These are phyloP conservation scores for Metschnikowia henanensis DNA, from an alignment of 805 yeast species.

Conservation along the genomic window DNA sequence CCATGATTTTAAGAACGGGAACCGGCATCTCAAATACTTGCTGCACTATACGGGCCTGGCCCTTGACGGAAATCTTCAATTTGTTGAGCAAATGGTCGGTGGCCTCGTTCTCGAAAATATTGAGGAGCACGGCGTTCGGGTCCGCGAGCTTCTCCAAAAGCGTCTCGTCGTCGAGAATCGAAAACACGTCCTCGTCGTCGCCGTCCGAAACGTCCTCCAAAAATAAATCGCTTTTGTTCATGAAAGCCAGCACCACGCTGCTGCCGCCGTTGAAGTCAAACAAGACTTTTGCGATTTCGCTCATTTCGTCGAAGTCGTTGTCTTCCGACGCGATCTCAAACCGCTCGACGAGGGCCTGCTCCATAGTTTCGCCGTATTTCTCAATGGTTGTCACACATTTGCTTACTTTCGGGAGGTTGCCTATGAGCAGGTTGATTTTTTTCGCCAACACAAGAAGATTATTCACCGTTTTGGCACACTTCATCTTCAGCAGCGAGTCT, in stretches of 20 bases:
- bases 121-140: constrained; percentile 46
- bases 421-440: constrained; percentile 47
- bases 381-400: constrained; percentile 50
- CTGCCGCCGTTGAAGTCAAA: constrained; percentile 83
- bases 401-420: constrained; percentile 44
- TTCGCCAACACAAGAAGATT: constrained; percentile 64
- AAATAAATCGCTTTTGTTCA: constrained; percentile 76
- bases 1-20: constrained; percentile 65
- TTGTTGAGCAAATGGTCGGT: constrained; percentile 56
- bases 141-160: constrained; percentile 63
- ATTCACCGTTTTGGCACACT: constrained; percentile 68
- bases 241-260: constrained; percentile 78
- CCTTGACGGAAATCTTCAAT: constrained; percentile 53
- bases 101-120: constrained; percentile 49
- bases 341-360: constrained; percentile 61
- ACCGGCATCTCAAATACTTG: constrained; percentile 74
- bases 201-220: constrained; percentile 39
- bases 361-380: constrained; percentile 75
- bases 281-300: constrained; percentile 70
- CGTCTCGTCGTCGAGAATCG: constrained; percentile 42
- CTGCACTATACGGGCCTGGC: constrained; percentile 71
- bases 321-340: constrained; percentile 75
- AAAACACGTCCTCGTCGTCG: constrained; percentile 30
- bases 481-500: constrained; percentile 49
- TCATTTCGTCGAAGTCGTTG: constrained; percentile 69